phyloP scores from a whole-genome alignment of 1,284 basidiomycete species.

The Cryptococcus sp. region DNA sequence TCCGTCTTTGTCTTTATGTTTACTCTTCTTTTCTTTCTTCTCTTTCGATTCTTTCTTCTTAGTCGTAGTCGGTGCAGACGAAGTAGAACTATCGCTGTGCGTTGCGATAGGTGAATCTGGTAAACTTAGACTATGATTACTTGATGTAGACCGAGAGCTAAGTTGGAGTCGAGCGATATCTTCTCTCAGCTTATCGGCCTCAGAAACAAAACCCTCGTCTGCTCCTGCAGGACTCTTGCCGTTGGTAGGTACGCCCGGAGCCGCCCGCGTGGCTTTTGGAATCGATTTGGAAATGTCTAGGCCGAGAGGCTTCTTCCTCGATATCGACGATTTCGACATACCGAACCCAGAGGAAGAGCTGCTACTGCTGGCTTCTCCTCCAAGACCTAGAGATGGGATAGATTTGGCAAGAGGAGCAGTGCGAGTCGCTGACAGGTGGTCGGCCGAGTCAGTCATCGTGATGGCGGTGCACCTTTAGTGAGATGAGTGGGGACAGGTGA shows the following conservation, averaged over 20 bases:
- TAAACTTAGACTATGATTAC: slow-evolving; percentile 2
- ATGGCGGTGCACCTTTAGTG: too few species aligned
- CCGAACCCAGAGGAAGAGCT: slow-evolving; percentile 19
- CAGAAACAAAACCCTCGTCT: slow-evolving; percentile 44
- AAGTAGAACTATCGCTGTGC: slow-evolving; percentile 12
- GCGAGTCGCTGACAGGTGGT: too few species aligned
- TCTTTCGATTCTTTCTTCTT: slow-evolving; percentile 18
- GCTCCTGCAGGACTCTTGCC: slow-evolving; percentile 15
- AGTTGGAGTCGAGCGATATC: slow-evolving; percentile 55
- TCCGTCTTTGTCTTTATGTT: slow-evolving; percentile 63
- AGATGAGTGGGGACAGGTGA: too few species aligned
- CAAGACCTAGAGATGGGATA: too few species aligned
- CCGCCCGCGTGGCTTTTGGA: slow-evolving; percentile 36
- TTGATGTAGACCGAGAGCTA: slow-evolving; percentile 62
- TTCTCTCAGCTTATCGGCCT: slow-evolving; percentile 54
- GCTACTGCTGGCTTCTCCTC: background rate
- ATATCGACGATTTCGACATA: slow-evolving; percentile 40
- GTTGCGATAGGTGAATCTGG: slow-evolving; percentile 25
- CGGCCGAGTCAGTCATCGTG: too few species aligned
- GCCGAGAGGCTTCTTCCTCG: slow-evolving; percentile 50
- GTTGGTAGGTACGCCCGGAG: slow-evolving; percentile 28
- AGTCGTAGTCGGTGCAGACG: slow-evolving; percentile 8
- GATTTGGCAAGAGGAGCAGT: too few species aligned
- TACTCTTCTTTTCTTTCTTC: slow-evolving; percentile 29
- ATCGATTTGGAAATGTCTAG: slow-evolving; percentile 49